A percentile compares a stretch with the other conserved stretches of the same genome.
Evolutionary conservation across 768 basidiomycete genomes (phyloP).

Genomic region (Pulveroboletus sp.): DNA sequence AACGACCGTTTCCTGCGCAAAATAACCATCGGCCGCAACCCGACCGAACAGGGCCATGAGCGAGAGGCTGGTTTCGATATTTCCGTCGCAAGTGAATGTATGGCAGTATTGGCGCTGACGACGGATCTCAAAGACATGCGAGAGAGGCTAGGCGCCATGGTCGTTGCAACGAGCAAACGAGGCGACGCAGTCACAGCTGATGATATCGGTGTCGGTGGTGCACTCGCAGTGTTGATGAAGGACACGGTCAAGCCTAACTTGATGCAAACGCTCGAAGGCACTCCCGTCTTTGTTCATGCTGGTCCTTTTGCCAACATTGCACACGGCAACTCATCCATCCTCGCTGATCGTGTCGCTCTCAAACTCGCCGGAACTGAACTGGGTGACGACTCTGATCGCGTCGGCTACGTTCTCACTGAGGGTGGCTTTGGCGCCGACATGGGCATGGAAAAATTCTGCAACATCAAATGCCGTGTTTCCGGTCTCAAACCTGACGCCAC

Average conservation of each 20-base stretch:
- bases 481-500: conserved; percentile 92
- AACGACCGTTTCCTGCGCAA: conserved; percentile 97
- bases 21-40: conserved; percentile 85
- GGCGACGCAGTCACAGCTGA: conserved; percentile 95
- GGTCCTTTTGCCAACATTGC: conserved; percentile 99
- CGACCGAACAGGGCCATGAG: conserved; percentile 86
- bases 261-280: conserved; percentile 98
- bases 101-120: conserved; percentile 94
- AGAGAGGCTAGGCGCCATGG: conserved; percentile 90
- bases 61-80: conserved; percentile 95
- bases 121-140: conserved; percentile 90
- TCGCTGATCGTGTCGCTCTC: conserved; percentile 94
- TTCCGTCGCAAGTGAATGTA: conserved; percentile 93
- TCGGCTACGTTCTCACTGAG: conserved; percentile 96
- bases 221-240: conserved; percentile 95
- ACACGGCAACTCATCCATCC: conserved; percentile 96
- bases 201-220: conserved; percentile 92
- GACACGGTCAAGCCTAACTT: conserved; percentile 98
- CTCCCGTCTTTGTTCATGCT: conserved; percentile 97
- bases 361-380: conserved; percentile 95
- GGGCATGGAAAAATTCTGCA: conserved; percentile 99
- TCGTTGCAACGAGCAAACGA: conserved; percentile 87
- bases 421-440: conserved; percentile 99
- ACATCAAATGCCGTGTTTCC: conserved; percentile 95
- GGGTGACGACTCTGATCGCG: conserved; percentile 74